Conservation (phyloP, 306 rosid genomes). For the Pterocarpus santalinus region DNA sequence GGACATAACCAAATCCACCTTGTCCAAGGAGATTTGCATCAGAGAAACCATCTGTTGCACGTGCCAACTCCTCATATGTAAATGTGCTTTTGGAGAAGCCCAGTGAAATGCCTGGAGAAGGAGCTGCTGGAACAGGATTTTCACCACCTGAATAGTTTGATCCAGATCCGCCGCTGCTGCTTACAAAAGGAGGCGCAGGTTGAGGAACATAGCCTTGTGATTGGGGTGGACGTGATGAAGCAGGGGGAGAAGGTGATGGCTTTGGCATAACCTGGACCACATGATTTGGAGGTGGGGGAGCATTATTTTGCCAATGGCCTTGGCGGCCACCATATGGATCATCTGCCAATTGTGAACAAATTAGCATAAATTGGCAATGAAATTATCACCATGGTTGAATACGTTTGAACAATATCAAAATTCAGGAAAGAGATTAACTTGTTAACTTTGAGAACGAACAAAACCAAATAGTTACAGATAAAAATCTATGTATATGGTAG, state of each 20-base stretch:
- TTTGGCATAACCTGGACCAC: slow-evolving; percentile 55
- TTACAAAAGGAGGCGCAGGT: slow-evolving; percentile 57
- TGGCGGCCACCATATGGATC: slow-evolving; percentile 68
- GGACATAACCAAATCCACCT: slow-evolving; percentile 98
- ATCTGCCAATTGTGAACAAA: slow-evolving; percentile 57
- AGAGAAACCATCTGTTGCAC: slow-evolving; percentile 94
- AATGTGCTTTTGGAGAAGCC: slow-evolving; percentile 82
- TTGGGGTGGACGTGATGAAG: slow-evolving; percentile 70
- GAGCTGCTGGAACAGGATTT: slow-evolving; percentile 62
- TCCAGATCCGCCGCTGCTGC: slow-evolving; percentile 89
- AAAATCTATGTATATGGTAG: no score
- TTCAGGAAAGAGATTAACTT: neutral
- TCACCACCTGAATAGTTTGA: slow-evolving; percentile 86
- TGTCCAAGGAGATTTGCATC: slow-evolving; percentile 95
- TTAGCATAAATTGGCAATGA: slow-evolving; percentile 32
- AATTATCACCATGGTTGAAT: slow-evolving; percentile 6
- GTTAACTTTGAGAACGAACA: neutral
- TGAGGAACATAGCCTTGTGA: slow-evolving; percentile 47
- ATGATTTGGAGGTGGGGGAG: slow-evolving; percentile 68
- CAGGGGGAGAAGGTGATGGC: slow-evolving; percentile 70
- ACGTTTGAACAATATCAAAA: slow-evolving; percentile 7
- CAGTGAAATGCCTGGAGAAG: slow-evolving; percentile 69
- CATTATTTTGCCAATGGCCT: slow-evolving; percentile 68
- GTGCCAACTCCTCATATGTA: slow-evolving; percentile 81
- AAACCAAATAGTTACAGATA: neutral